Evolutionary conservation across 306 rosid species (phyloP).

Genomic region (Fragaria nilgerrensis): DNA sequence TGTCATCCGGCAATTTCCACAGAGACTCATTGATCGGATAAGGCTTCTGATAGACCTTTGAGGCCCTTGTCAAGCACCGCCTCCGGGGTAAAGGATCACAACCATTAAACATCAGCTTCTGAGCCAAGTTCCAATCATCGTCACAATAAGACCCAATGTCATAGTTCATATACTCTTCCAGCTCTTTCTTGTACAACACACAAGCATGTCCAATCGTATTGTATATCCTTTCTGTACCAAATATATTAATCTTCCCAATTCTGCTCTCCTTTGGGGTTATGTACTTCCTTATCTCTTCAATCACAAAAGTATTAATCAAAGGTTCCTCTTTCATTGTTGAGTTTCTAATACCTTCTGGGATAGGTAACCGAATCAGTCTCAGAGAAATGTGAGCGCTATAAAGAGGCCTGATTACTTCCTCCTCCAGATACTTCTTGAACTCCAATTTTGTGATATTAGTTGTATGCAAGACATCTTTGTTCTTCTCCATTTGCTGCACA

Average conservation of each 20-base stretch:
- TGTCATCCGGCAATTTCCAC: constrained; percentile 67
- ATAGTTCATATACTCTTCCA: constrained; percentile 83
- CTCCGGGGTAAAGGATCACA: constrained; percentile 93
- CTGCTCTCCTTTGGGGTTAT: constrained; percentile 81
- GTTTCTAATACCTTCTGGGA: constrained; percentile 43
- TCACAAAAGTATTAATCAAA: constrained; percentile 64
- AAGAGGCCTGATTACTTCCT: constrained; percentile 75
- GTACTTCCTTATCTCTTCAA: constrained; percentile 84
- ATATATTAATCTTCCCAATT: constrained; percentile 53
- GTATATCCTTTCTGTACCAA: constrained; percentile 55
- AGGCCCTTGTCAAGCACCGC: constrained; percentile 84
- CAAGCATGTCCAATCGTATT: constrained; percentile 94
- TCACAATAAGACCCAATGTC: constrained; percentile 92
- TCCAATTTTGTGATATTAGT: constrained; percentile 36
- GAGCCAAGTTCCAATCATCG: constrained; percentile 90
- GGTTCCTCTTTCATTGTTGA: constrained; percentile 63
- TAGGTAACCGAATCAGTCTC: constrained; percentile 65
- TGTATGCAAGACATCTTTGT: constrained; percentile 35
- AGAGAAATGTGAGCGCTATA: constrained; percentile 65
- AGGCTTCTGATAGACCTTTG: constrained; percentile 71
- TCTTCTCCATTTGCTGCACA: constrained; percentile 56
- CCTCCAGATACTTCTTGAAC: constrained; percentile 57
- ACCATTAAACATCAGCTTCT: constrained; percentile 82
- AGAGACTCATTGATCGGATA: constrained; percentile 73
- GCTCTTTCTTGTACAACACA: constrained; percentile 58